phyloP scores from a whole-genome alignment of 306 rosid genomes.

The Arachis hypogaea region DNA sequence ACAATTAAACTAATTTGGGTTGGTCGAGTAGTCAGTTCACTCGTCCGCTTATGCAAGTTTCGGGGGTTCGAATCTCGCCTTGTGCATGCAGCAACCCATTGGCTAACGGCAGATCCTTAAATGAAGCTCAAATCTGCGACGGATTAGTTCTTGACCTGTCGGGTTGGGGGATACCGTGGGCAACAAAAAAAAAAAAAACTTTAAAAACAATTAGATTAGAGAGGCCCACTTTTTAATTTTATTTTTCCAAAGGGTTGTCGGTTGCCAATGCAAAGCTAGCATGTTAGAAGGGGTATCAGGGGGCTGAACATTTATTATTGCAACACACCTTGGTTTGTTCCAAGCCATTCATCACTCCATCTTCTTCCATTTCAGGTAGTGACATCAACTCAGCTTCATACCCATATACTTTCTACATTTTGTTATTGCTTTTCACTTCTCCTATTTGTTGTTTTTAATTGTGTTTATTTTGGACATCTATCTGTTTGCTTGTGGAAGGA shows the following conservation, averaged over 20 bases:
- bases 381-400: slow-evolving; percentile 9
- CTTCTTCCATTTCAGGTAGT: slow-evolving; percentile 34
- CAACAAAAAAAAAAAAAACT: too few relatives aligned
- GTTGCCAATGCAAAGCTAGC: slow-evolving; percentile 1
- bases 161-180: too few relatives aligned
- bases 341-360: not conserved
- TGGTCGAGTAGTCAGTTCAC: too few relatives aligned
- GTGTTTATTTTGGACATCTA: not conserved
- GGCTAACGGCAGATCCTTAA: too few relatives aligned
- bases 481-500: slow-evolving; percentile 10
- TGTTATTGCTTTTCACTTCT: not conserved
- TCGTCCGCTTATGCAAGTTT: too few relatives aligned
- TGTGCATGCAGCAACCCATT: too few relatives aligned
- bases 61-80: too few relatives aligned
- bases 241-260: slow-evolving; percentile 12
- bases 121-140: too few relatives aligned
- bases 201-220: not conserved
- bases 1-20: too few relatives aligned
- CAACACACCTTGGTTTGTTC: slow-evolving; percentile 23
- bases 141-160: too few relatives aligned
- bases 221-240: not conserved
- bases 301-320: not conserved
- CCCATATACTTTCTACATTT: not conserved
- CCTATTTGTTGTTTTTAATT: not conserved
- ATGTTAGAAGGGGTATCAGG: not conserved